A percentile compares a stretch with the other conserved stretches of the same genome.
phyloP scores from a whole-genome alignment of 345 rosid species.

The Corchorus olitorius region DNA sequence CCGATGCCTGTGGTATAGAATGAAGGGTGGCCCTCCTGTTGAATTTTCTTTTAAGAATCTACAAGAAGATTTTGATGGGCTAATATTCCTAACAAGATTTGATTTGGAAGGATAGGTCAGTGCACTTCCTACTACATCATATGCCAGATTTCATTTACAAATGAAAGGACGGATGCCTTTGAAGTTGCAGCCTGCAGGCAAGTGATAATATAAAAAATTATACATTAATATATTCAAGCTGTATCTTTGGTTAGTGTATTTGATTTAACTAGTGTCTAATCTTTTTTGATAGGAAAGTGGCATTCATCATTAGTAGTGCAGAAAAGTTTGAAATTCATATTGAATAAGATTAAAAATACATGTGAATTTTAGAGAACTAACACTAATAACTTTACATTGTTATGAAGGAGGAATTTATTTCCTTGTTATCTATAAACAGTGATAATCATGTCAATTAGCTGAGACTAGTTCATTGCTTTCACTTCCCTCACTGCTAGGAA shows the following conservation, averaged over 20 bases:
- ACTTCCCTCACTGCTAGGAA: background rate
- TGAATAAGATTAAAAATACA: background rate
- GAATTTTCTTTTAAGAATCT: background rate
- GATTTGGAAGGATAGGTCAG: background rate
- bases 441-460: background rate
- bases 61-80: background rate
- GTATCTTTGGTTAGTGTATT: background rate
- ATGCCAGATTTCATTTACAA: background rate
- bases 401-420: background rate
- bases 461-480: background rate
- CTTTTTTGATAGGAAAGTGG: background rate
- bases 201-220: background rate
- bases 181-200: background rate
- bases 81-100: constrained; percentile 4
- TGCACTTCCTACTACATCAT: background rate
- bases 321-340: constrained; percentile 1
- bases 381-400: background rate
- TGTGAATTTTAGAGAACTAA: background rate
- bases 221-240: background rate
- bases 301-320: background rate
- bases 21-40: background rate
- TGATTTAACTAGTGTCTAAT: background rate
- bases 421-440: background rate
- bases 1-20: background rate
- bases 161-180: background rate